These are phyloP conservation scores for Cladosporium velox DNA, from an alignment of 2,329 filamentous ascomycete genomes.

Conservation along the genomic window DNA sequence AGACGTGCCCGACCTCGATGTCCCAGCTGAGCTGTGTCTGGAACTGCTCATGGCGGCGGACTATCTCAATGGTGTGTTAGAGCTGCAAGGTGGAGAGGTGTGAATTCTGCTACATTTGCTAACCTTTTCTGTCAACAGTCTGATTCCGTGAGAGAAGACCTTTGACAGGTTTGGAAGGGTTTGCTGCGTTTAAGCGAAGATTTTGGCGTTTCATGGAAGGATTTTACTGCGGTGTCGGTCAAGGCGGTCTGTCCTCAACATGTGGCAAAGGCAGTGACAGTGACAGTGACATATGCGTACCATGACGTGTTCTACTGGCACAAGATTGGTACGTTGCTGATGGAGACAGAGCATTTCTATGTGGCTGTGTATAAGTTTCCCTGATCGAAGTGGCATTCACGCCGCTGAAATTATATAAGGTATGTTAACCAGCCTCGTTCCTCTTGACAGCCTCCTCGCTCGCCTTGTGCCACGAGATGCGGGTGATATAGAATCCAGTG, in stretches of 20 bases:
- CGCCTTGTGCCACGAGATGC: constrained; percentile 58
- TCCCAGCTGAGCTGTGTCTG: constrained; percentile 75
- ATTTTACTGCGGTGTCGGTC: not conserved
- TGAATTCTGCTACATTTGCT: not conserved
- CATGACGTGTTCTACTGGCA: not conserved
- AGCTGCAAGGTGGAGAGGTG: not conserved
- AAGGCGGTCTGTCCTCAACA: not conserved
- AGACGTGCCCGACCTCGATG: constrained; percentile 78
- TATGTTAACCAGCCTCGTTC: constrained; percentile 46
- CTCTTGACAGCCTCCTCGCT: constrained; percentile 61
- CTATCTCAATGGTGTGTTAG: constrained; percentile 64
- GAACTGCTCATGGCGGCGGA: constrained; percentile 77
- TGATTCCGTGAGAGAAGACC: not conserved
- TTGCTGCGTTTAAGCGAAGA: not conserved
- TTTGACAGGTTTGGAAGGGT: not conserved
- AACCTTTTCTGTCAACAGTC: not conserved
- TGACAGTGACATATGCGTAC: not conserved
- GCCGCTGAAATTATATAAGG: not conserved
- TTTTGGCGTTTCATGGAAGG: not conserved
- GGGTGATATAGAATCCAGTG: constrained; percentile 59
- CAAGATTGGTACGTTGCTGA: not conserved
- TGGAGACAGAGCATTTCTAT: not conserved
- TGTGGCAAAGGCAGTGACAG: too few relatives aligned
- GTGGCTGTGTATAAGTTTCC: not conserved
- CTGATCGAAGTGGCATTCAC: not conserved